Percentiles rank a stretch among this genome's conserved stretches.
phyloP scores from a whole-genome alignment of 225 moss, liverwort and hornwort genomes.

The Polytrichum formosum region DNA sequence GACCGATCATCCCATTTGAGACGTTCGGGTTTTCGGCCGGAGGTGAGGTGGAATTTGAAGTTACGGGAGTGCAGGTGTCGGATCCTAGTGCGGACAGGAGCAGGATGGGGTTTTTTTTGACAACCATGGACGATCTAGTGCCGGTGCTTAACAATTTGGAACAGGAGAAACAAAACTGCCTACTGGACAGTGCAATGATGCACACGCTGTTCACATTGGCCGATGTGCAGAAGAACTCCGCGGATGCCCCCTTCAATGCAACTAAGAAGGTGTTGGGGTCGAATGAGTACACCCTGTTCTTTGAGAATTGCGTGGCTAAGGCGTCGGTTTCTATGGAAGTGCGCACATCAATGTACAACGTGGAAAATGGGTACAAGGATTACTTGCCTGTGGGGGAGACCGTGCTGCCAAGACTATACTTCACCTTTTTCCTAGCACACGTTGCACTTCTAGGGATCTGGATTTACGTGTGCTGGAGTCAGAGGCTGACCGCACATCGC shows the following conservation, averaged over 20 bases:
- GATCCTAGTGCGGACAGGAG: conserved; percentile 4
- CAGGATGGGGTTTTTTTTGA: conserved; percentile 71
- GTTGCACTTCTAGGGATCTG: conserved; percentile 67
- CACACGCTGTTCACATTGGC: conserved; percentile 64
- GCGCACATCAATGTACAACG: conserved; percentile 87
- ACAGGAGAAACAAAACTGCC: conserved; percentile 44
- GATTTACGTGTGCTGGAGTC: conserved; percentile 75
- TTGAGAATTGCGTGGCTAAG: conserved; percentile 59
- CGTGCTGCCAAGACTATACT: conserved; percentile 81
- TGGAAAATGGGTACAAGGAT: conserved; percentile 58
- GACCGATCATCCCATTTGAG: conserved; percentile 69
- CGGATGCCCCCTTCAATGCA: not conserved
- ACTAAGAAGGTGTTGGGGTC: conserved; percentile 21
- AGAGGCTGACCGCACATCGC: conserved; percentile 71
- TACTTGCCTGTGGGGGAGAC: conserved; percentile 87
- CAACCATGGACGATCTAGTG: conserved; percentile 67
- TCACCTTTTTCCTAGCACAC: conserved; percentile 66
- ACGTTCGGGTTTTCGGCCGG: conserved; percentile 62
- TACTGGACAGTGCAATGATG: conserved; percentile 49
- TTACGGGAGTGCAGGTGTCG: conserved; percentile 44
- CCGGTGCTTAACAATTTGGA: conserved; percentile 51
- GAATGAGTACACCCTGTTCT: conserved; percentile 78
- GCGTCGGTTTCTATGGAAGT: conserved; percentile 76
- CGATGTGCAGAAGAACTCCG: conserved; percentile 10
- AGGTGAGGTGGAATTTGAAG: conserved; percentile 51